Evolutionary conservation across 192 early-diverging fungal species (phyloP).

Genomic region (Rhizophagus prolifer): DNA sequence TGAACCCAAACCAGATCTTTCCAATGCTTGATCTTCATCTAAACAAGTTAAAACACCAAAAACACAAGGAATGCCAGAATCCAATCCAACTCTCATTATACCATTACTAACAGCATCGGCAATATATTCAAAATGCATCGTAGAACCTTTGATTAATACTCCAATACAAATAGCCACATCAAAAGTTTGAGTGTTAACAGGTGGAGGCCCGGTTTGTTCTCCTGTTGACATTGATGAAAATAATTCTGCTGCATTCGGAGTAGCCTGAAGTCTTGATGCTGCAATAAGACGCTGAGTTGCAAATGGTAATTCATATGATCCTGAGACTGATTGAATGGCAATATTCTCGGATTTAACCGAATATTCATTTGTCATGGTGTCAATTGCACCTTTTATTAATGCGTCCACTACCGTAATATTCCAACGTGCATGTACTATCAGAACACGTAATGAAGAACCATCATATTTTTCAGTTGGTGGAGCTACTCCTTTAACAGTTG

Average conservation of each 20-base stretch:
- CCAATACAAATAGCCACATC: constrained; percentile 94
- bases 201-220: neutral
- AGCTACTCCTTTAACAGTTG: constrained; percentile 63
- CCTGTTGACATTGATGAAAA: constrained; percentile 47
- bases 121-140: constrained; percentile 99
- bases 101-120: constrained; percentile 91
- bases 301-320: constrained; percentile 94
- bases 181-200: constrained; percentile 39
- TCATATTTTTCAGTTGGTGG: constrained; percentile 54
- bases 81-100: constrained; percentile 94
- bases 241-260: constrained; percentile 51
- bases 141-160: constrained; percentile 97
- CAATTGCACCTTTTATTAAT: constrained; percentile 71
- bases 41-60: constrained; percentile 98
- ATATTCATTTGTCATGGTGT: constrained; percentile 62
- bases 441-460: constrained; percentile 63
- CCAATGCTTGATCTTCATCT: constrained; percentile 89
- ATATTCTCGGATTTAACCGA: constrained; percentile 77
- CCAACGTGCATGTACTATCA: constrained; percentile 95
- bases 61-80: constrained; percentile 82
- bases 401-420: constrained; percentile 83
- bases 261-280: constrained; percentile 60
- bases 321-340: constrained; percentile 76
- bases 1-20: constrained; percentile 69
- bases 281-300: constrained; percentile 77